Base-by-base conservation (phyloP, 805 yeast genomes). In the Wickerhamiella kurtzmanii region DNA sequence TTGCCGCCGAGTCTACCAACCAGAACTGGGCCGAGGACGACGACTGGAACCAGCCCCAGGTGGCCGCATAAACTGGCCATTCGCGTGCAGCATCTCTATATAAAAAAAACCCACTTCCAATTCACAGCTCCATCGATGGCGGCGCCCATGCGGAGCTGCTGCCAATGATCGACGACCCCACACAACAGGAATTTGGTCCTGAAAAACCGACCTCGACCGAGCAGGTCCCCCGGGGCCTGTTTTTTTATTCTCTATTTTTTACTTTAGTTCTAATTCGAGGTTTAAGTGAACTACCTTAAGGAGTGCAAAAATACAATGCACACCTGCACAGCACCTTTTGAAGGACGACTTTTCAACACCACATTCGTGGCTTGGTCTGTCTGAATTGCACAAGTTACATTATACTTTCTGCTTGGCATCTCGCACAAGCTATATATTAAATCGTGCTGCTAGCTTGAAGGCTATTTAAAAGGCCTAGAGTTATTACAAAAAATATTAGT, bases 1-100 rank as follows among this genome's bases (percentile, higher is more conserved):
- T 59, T 49, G 55, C 62, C 49, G 61, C 62, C 46, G 59, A 57
- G 38, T 76, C 71, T 60, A 74, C 79, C 63, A 53, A 65, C 47
- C 66, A 64, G 48, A 68, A 66, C 67, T 67, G 71, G 71, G 67
- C 69, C 54, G 69, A 64, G 52, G 66, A 63, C 52, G 67, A 67
- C 63, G 55, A 53, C 48, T 56, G 60, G 60, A 46, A 44, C 36
- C 53, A 50, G 52, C 53, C 55, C 44, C 44, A 50, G 17, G 53
- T 47, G 53, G 52, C 47, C 50, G 56, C 53, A 35, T 52, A 48
- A 45, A 15, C 6, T 13, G 28, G 19, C 21, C 32, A 6, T 25
- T 6, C 32, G 9, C 11, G 32, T 25, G 32, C 32, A 25, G n/a
- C n/a, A n/a, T n/a, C n/a, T 25, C 32, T 25, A 6, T 25, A 25